These are phyloP conservation scores for Parasarocladium wereldwijsianum DNA, from an alignment of 2,329 filamentous ascomycete genomes.

Conservation along the genomic window DNA sequence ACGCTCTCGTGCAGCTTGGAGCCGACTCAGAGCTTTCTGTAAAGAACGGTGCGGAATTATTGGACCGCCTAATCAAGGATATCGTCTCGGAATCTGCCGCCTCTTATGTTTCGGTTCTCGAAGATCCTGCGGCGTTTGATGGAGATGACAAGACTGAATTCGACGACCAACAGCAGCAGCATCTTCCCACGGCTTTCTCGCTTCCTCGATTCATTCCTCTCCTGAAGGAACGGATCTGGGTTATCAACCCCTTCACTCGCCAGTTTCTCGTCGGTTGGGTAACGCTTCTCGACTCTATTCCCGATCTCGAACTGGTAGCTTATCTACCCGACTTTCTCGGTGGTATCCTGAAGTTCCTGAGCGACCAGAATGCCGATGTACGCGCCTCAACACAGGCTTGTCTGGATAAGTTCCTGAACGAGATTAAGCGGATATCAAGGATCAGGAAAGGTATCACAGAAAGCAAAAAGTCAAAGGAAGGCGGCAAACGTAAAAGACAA, in stretches of 20 bases:
- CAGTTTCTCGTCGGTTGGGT: conserved; percentile 97
- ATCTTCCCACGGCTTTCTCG: conserved; percentile 76
- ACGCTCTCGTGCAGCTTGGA: conserved; percentile 48
- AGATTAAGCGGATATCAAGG: conserved; percentile 87
- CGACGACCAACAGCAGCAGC: conserved; percentile 18
- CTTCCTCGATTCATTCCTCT: conserved; percentile 82
- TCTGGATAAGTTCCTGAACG: conserved; percentile 76
- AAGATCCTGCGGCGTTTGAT: conserved; percentile 33
- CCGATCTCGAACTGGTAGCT: conserved; percentile 85
- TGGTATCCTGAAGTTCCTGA: conserved; percentile 81
- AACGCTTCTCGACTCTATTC: conserved; percentile 85
- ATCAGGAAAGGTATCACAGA: conserved; percentile 88
- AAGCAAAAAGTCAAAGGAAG: conserved; percentile 57
- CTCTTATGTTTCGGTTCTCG: conserved; percentile 82
- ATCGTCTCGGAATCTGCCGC: conserved; percentile 92
- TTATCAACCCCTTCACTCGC: conserved; percentile 85
- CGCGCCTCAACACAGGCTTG: conserved; percentile 82
- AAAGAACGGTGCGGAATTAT: conserved; percentile 90
- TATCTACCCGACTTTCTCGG: conserved; percentile 85
- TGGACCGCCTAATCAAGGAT: conserved; percentile 90
- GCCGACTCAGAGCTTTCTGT: conserved; percentile 94
- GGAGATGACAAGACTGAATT: conserved; percentile 31
- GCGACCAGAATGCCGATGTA: conserved; percentile 85
- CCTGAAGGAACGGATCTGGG: conserved; percentile 84
- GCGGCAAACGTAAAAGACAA: conserved; percentile 54